Base-by-base conservation (phyloP, 257 asterid species). In the Capsicum pubescens region DNA sequence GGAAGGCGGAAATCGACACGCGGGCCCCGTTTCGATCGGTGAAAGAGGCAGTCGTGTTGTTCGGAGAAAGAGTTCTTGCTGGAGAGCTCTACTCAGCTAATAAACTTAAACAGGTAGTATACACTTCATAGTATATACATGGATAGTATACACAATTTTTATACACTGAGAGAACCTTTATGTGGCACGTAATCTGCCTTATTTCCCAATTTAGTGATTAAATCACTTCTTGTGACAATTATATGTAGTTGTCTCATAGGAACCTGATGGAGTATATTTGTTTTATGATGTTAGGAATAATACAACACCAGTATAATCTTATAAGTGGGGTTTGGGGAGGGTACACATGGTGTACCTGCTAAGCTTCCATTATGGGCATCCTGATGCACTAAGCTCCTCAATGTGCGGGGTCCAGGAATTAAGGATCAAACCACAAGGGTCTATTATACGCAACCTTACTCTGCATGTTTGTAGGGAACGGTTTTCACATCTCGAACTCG, bases 11-110 rank as follows among this genome's bases (percentile, higher is more conserved):
- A 90, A 92, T 95, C 8, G 99, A 95, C 84, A 94, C 99, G 0
- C 94, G 97, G 50, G 91, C 95, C 9, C 99, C 98, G 0, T 95
- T 94, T 84, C 92, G 94, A 1, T 95, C 98, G 0, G 98, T 95
- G 7, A 94, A 90, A 83, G 99, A 95, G 87, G 98, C 99, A 6
- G 97, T 94, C 68, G 57, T 87, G 85, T 82, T 95, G 88, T 94
- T 91, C 90, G 98, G 97, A 0, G 95, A 95, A 85, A 88, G 91
- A 87, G 92, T 95, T 84, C 90, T 95, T 3, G 98, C 93, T 54
- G 91, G 91, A 10, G 92, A 92, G 79, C 87, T 94, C 76, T 94
- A 94, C 59, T 76, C 81, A 52, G 89, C 94, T 86, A 84, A 78
- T 87, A 94, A 93, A 81, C 86, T 89, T 84, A 86, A 86, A 89